These are phyloP conservation scores for Rhizopus stolonifer DNA, from an alignment of 371 early-diverging fungal genomes.

Conservation along the genomic window DNA sequence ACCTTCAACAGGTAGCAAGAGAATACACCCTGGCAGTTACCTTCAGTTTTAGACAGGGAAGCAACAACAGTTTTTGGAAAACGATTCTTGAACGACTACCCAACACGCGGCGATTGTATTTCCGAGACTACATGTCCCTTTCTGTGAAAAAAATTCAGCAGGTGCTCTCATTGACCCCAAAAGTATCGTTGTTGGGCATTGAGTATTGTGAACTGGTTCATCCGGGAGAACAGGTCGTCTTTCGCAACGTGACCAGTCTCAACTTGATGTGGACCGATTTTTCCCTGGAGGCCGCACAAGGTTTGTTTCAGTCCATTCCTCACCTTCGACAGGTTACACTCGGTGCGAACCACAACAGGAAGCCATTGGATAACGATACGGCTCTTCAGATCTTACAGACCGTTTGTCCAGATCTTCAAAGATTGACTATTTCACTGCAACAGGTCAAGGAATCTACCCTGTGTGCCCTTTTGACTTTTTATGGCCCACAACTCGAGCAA, in stretches of 20 bases:
- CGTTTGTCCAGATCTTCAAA: slow-evolving; percentile 23
- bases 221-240: not conserved
- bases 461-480: slow-evolving; percentile 25
- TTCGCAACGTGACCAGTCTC: slow-evolving; percentile 6
- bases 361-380: slow-evolving; percentile 31
- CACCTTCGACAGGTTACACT: slow-evolving; percentile 21
- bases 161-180: slow-evolving; percentile 17
- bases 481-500: slow-evolving; percentile 25
- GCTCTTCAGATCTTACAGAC: slow-evolving; percentile 24
- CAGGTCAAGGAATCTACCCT: slow-evolving; percentile 34
- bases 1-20: slow-evolving; percentile 21
- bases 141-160: slow-evolving; percentile 39
- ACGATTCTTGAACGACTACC: slow-evolving; percentile 23
- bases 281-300: slow-evolving; percentile 26
- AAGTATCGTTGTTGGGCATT: slow-evolving; percentile 21
- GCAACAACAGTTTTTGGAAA: slow-evolving; percentile 26
- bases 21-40: slow-evolving; percentile 30
- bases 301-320: slow-evolving; percentile 27
- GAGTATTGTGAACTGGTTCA: slow-evolving; percentile 34
- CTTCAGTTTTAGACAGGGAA: slow-evolving; percentile 35
- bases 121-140: slow-evolving; percentile 42
- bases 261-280: slow-evolving; percentile 47
- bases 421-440: slow-evolving; percentile 39
- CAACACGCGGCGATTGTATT: slow-evolving; percentile 22
- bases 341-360: slow-evolving; percentile 47